Evolutionary conservation across 2,329 filamentous ascomycete species (phyloP).

Genomic region (Cladosporium sp.): DNA sequence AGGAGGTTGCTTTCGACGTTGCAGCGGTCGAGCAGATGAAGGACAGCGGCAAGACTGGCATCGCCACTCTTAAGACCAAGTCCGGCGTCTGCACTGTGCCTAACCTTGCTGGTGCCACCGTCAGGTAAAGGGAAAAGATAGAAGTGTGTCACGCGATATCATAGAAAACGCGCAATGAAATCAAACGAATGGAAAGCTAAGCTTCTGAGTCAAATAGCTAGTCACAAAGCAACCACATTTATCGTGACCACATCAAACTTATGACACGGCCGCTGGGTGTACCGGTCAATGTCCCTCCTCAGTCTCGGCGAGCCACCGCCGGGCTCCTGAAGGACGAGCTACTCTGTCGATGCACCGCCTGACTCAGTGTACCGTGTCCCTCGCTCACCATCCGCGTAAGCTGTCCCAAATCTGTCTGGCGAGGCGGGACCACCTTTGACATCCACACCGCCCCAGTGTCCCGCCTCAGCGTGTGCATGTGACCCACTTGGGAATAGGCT

Average conservation of each 20-base stretch:
- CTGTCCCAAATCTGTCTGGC: constrained; percentile 17
- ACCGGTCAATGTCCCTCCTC: no score
- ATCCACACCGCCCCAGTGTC: constrained; percentile 13
- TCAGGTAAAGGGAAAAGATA: constrained; percentile 54
- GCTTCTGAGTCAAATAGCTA: neutral
- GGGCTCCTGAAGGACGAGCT: neutral
- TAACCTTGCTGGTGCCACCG: constrained; percentile 70
- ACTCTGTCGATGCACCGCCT: constrained; percentile 18
- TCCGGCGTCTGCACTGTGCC: constrained; percentile 79
- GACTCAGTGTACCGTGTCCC: constrained; percentile 24
- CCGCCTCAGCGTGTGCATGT: constrained; percentile 15
- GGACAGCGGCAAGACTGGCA: constrained; percentile 49
- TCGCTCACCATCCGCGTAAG: constrained; percentile 24
- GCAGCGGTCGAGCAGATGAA: constrained; percentile 68
- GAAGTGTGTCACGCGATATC: neutral
- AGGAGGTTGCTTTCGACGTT: constrained; percentile 84
- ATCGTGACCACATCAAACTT: no score
- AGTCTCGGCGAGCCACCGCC: neutral
- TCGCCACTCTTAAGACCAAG: constrained; percentile 65
- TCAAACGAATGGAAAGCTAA: neutral
- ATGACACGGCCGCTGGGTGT: no score
- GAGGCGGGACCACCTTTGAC: constrained; percentile 12
- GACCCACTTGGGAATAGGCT: constrained; percentile 14
- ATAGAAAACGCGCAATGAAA: constrained; percentile 7
- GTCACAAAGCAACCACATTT: neutral